phyloP scores from a whole-genome alignment of 2,329 filamentous ascomycete genomes.

The Macrophomina pseudophaseolina region DNA sequence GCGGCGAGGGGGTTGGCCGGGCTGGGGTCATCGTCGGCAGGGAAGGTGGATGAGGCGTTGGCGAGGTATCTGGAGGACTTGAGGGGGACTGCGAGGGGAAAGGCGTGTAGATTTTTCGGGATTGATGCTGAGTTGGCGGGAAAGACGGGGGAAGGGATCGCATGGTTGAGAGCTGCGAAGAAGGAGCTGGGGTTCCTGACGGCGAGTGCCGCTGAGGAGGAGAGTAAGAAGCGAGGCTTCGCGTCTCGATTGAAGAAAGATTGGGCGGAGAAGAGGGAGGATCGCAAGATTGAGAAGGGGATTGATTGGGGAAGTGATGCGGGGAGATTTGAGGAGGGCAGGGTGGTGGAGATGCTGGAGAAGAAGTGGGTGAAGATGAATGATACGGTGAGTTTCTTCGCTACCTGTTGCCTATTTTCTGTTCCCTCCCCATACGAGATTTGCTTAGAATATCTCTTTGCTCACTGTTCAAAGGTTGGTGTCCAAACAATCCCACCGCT shows the following conservation, averaged over 20 bases:
- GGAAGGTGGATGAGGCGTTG: conserved; percentile 69
- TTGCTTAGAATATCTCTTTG: not conserved
- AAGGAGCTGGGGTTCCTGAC: conserved; percentile 71
- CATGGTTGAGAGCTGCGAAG: conserved; percentile 80
- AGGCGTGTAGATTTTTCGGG: conserved; percentile 87
- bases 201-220: conserved; percentile 42
- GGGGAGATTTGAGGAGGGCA: conserved; percentile 80
- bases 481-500: conserved; percentile 76
- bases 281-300: conserved; percentile 76
- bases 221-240: conserved; percentile 60
- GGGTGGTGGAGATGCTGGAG: conserved; percentile 85
- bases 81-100: conserved; percentile 74
- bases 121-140: conserved; percentile 85
- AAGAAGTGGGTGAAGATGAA: conserved; percentile 92
- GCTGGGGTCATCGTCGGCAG: conserved; percentile 39
- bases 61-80: conserved; percentile 78
- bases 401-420: not conserved
- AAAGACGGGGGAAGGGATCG: conserved; percentile 82
- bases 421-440: not conserved
- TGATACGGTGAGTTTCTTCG: conserved; percentile 70
- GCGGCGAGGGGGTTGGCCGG: conserved; percentile 71
- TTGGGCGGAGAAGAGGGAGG: conserved; percentile 77
- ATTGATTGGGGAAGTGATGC: conserved; percentile 79
- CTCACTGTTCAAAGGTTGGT: conserved; percentile 64
- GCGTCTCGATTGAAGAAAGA: conserved; percentile 70